Evolutionary conservation across 2,329 filamentous ascomycete genomes (phyloP).

Genomic region (Calonectria pseudoturangicola): DNA sequence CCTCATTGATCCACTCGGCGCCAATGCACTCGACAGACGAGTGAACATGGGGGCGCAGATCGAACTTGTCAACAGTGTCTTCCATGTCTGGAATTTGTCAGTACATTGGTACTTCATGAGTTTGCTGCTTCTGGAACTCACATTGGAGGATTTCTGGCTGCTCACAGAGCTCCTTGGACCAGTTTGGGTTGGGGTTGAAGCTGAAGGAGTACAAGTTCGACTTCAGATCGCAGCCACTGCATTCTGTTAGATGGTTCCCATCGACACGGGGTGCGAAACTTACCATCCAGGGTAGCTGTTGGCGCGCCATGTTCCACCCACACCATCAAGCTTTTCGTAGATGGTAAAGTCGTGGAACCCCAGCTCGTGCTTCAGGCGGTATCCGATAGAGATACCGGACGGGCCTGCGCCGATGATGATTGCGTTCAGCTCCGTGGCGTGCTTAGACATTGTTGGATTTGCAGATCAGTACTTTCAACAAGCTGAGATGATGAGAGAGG

Average conservation of each 20-base stretch:
- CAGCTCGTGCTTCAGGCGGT: constrained; percentile 48
- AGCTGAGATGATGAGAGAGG: background rate
- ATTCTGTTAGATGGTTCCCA: background rate
- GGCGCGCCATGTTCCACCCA: constrained; percentile 49
- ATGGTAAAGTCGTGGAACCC: constrained; percentile 49
- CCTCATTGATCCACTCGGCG: constrained; percentile 47
- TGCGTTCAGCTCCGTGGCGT: constrained; percentile 39
- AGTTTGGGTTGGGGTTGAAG: constrained; percentile 45
- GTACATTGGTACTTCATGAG: background rate
- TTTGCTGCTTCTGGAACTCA: background rate
- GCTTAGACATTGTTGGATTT: constrained; percentile 35
- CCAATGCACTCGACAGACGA: constrained; percentile 47
- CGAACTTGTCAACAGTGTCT: constrained; percentile 48
- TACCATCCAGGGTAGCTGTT: constrained; percentile 48
- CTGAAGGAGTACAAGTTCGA: constrained; percentile 46
- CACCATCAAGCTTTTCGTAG: constrained; percentile 49
- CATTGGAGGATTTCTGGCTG: constrained; percentile 43
- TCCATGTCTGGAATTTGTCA: constrained; percentile 42
- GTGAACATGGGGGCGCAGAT: constrained; percentile 50
- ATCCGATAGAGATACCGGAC: constrained; percentile 48
- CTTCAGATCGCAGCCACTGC: constrained; percentile 44
- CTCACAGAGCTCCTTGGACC: constrained; percentile 42
- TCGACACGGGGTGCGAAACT: background rate
- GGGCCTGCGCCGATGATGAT: constrained; percentile 53
- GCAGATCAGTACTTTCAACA: constrained; percentile 3